Conservation (phyloP, 352 stramenopile genomes). For the Globisporangium emineosum region DNA sequence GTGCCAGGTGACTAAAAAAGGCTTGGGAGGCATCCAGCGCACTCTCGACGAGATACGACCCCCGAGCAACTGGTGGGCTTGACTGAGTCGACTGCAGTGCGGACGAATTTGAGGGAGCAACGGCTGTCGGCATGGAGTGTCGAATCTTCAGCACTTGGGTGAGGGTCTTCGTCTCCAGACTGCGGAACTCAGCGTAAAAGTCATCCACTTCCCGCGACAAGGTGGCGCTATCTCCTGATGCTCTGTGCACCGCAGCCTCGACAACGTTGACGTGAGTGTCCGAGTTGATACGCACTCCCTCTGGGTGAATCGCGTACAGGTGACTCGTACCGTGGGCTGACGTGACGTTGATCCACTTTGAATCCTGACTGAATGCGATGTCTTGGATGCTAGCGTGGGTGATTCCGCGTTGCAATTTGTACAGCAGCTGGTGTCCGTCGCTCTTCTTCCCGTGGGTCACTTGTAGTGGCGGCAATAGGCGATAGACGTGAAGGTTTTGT, state of each 20-base stretch:
- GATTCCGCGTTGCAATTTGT: constrained; percentile 86
- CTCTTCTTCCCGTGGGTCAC: constrained; percentile 9
- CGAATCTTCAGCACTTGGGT: constrained; percentile 73
- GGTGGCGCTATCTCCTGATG: constrained; percentile 13
- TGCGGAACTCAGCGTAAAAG: constrained; percentile 68
- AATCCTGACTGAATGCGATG: constrained; percentile 77
- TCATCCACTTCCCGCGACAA: constrained; percentile 54
- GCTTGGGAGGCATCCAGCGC: constrained; percentile 69
- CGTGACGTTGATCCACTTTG: constrained; percentile 86
- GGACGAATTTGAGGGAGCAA: constrained; percentile 18
- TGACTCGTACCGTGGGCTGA: constrained; percentile 84
- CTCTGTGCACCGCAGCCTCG: constrained; percentile 13
- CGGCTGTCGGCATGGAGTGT: constrained; percentile 44
- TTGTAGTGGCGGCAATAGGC: constrained; percentile 60
- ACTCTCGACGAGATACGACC: constrained; percentile 40
- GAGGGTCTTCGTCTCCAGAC: constrained; percentile 61
- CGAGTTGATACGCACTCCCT: constrained; percentile 61
- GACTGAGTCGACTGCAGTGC: constrained; percentile 19
- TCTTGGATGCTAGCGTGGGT: constrained; percentile 84
- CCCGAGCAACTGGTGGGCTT: constrained; percentile 24
- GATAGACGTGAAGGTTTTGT: constrained; percentile 85
- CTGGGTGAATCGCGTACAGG: constrained; percentile 75
- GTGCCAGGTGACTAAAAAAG: constrained; percentile 61
- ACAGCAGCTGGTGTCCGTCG: constrained; percentile 53
- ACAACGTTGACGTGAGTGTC: constrained; percentile 64